Conservation (phyloP, 371 early-diverging fungal species). For the Amoeboradix gromovi region DNA sequence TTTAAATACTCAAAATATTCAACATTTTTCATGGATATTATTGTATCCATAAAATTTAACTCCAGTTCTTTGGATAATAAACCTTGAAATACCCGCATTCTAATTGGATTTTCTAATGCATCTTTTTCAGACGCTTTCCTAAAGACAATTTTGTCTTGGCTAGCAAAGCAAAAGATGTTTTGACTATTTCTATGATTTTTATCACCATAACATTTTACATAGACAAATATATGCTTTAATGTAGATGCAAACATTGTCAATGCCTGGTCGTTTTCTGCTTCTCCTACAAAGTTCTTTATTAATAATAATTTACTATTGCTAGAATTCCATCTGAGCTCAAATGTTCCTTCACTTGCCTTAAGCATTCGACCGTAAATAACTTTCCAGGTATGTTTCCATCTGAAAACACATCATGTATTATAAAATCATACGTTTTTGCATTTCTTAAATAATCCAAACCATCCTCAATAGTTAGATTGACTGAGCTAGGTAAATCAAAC, state of each 20-base stretch:
- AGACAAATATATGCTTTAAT: constrained; percentile 1
- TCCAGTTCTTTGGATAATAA: constrained; percentile 3
- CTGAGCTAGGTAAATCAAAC: constrained; percentile 22
- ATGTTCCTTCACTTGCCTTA: constrained; percentile 23
- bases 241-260: neutral
- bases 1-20: constrained; percentile 21
- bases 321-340: constrained; percentile 39
- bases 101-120: constrained; percentile 9
- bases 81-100: constrained; percentile 6
- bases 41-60: constrained; percentile 6
- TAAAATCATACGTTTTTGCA: constrained; percentile 28
- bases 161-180: constrained; percentile 27
- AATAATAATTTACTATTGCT: constrained; percentile 33
- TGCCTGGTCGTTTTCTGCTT: neutral
- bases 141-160: constrained; percentile 15
- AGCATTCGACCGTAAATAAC: constrained; percentile 33
- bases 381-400: constrained; percentile 35
- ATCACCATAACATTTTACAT: constrained; percentile 2
- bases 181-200: constrained; percentile 3
- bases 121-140: constrained; percentile 7
- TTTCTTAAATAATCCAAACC: constrained; percentile 30
- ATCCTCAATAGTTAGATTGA: constrained; percentile 23
- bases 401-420: constrained; percentile 58
- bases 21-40: constrained; percentile 15
- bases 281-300: neutral